phyloP scores from a whole-genome alignment of 148 eudicot genomes.

The Pharnaceum exiguum region DNA sequence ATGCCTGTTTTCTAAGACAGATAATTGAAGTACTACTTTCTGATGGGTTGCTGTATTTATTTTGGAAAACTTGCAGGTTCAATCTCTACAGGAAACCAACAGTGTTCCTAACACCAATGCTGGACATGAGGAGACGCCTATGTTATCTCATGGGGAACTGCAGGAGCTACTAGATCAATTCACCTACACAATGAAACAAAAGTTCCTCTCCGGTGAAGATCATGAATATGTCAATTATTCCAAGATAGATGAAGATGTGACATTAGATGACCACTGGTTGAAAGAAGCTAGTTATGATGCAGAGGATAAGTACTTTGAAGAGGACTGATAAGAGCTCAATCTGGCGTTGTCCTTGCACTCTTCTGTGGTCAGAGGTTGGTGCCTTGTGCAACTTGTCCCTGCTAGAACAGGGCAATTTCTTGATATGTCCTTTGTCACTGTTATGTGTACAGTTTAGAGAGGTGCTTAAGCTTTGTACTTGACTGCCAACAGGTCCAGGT shows the following conservation, averaged over 20 bases:
- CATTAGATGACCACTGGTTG: slow-evolving; percentile 92
- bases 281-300: slow-evolving; percentile 86
- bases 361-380: too few relatives aligned
- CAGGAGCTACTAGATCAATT: slow-evolving; percentile 86
- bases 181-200: slow-evolving; percentile 76
- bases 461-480: neutral
- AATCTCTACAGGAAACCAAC: neutral
- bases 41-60: too few relatives aligned
- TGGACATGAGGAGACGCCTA: slow-evolving; percentile 23
- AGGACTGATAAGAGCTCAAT: slow-evolving; percentile 34
- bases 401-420: neutral
- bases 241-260: slow-evolving; percentile 72
- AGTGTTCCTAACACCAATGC: slow-evolving; percentile 15
- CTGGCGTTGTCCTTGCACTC: neutral
- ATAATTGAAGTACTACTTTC: too few relatives aligned
- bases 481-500: too few relatives aligned
- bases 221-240: slow-evolving; percentile 73
- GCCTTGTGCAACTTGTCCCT: neutral
- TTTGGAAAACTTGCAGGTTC: neutral
- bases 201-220: slow-evolving; percentile 84
- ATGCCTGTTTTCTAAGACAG: too few relatives aligned
- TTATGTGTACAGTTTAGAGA: slow-evolving; percentile 6
- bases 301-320: slow-evolving; percentile 85
- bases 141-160: slow-evolving; percentile 60
- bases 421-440: neutral